Evolutionary conservation across 2,329 filamentous ascomycete species (phyloP).

Genomic region (Paecilomyces niveus): DNA sequence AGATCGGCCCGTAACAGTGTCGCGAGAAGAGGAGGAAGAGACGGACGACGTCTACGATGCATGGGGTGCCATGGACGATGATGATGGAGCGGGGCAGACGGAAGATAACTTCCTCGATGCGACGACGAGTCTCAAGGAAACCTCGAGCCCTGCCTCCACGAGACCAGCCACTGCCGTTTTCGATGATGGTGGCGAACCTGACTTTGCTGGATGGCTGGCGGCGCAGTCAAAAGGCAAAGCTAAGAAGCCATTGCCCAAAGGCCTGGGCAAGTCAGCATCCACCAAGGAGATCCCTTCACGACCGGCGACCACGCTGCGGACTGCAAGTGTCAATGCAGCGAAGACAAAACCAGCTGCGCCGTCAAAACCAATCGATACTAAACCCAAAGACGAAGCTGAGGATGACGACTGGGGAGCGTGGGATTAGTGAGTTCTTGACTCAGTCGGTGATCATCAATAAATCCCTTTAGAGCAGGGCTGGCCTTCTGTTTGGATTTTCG

Average conservation of each 20-base stretch:
- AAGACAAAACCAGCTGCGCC: conserved; percentile 43
- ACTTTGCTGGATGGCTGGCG: conserved; percentile 92
- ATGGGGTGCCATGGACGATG: conserved; percentile 63
- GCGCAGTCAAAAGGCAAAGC: conserved; percentile 72
- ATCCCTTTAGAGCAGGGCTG: not conserved
- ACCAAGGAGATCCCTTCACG: conserved; percentile 24
- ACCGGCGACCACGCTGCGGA: conserved; percentile 30
- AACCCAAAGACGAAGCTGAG: conserved; percentile 42
- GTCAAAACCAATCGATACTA: conserved; percentile 63
- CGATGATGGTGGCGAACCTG: conserved; percentile 80
- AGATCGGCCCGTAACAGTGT: conserved; percentile 29
- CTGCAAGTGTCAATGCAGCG: conserved; percentile 28
- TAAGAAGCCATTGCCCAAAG: conserved; percentile 73
- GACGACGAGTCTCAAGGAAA: conserved; percentile 19
- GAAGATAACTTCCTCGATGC: conserved; percentile 42
- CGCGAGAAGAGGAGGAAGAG: conserved; percentile 44
- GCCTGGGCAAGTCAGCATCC: conserved; percentile 57
- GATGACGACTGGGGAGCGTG: conserved; percentile 45
- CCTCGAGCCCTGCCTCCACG: conserved; percentile 20
- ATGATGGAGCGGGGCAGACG: conserved; percentile 44
- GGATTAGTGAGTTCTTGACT: conserved; percentile 24
- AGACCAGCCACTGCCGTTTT: conserved; percentile 44
- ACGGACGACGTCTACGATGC: conserved; percentile 60
- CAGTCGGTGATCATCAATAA: not conserved
- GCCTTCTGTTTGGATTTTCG: not conserved